These are phyloP conservation scores for Wickerhamiella sergipiensis DNA, from an alignment of 805 yeast genomes.

Conservation along the genomic window DNA sequence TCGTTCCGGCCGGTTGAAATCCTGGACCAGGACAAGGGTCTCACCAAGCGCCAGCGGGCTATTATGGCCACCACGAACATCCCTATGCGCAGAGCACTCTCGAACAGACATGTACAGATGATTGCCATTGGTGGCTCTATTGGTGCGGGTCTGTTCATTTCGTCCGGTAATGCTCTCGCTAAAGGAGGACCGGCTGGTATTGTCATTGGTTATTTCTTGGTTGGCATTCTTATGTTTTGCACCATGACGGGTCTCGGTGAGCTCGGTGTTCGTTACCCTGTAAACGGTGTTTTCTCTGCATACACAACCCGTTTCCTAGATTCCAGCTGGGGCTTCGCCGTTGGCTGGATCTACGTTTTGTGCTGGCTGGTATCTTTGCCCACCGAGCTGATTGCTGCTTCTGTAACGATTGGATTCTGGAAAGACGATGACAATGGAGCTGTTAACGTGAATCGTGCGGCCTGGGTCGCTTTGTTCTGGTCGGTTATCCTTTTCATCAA, in stretches of 20 bases:
- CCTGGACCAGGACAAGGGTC: slow-evolving; percentile 21
- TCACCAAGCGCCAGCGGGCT: slow-evolving; percentile 20
- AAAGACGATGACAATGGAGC: slow-evolving; percentile 27
- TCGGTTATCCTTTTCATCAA: slow-evolving; percentile 34
- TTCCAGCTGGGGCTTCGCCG: slow-evolving; percentile 54
- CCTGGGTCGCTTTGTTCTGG: slow-evolving; percentile 42
- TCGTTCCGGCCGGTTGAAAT: slow-evolving; percentile 31
- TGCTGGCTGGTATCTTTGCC: slow-evolving; percentile 54
- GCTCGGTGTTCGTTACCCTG: slow-evolving; percentile 52
- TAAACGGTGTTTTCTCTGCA: slow-evolving; percentile 45
- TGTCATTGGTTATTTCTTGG: slow-evolving; percentile 41
- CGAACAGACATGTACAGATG: slow-evolving; percentile 51
- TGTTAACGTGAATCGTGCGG: slow-evolving; percentile 34
- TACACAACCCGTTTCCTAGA: slow-evolving; percentile 50
- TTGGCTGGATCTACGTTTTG: slow-evolving; percentile 55
- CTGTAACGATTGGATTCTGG: slow-evolving; percentile 44
- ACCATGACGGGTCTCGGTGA: slow-evolving; percentile 59
- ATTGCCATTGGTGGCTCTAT: slow-evolving; percentile 62
- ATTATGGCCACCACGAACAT: slow-evolving; percentile 32
- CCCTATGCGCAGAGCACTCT: slow-evolving; percentile 34
- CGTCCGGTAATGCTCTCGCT: slow-evolving; percentile 46
- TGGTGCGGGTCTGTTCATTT: slow-evolving; percentile 64
- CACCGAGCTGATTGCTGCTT: slow-evolving; percentile 48
- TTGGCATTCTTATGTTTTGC: slow-evolving; percentile 50
- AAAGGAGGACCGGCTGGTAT: slow-evolving; percentile 47